A percentile compares a stretch with the other conserved stretches of the same genome.
These are phyloP conservation scores for Aspergillus thermomutatus DNA, from an alignment of 2,329 filamentous ascomycete species.

Conservation along the genomic window DNA sequence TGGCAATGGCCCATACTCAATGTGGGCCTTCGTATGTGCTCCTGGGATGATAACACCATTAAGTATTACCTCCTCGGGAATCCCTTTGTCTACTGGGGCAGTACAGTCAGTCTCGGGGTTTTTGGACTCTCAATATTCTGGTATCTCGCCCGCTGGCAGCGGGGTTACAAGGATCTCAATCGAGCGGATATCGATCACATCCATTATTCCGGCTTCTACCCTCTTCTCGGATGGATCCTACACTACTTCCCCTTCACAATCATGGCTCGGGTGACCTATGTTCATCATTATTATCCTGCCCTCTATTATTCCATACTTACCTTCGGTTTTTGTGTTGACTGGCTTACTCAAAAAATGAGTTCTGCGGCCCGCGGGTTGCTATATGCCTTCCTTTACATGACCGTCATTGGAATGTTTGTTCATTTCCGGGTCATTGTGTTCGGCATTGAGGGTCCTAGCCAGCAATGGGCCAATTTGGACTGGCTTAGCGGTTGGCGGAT, in stretches of 20 bases:
- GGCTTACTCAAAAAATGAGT: slow-evolving; percentile 67
- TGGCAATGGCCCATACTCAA: slow-evolving; percentile 98
- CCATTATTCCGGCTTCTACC: slow-evolving; percentile 89
- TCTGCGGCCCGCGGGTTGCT: slow-evolving; percentile 62
- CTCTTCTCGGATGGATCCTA: slow-evolving; percentile 87
- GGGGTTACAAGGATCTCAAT: slow-evolving; percentile 81
- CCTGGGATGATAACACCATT: slow-evolving; percentile 91
- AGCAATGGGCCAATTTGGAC: slow-evolving; percentile 85
- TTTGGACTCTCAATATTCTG: slow-evolving; percentile 71
- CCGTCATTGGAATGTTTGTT: slow-evolving; percentile 77
- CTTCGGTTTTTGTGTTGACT: slow-evolving; percentile 85
- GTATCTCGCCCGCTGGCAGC: slow-evolving; percentile 94
- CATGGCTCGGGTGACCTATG: slow-evolving; percentile 98
- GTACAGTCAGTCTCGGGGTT: slow-evolving; percentile 71
- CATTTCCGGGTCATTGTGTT: slow-evolving; percentile 93
- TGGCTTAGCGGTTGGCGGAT: slow-evolving; percentile 90
- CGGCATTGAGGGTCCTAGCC: slow-evolving; percentile 84
- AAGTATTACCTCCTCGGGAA: slow-evolving; percentile 99
- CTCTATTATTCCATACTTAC: slow-evolving; percentile 94
- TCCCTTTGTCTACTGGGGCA: slow-evolving; percentile 93
- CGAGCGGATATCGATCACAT: slow-evolving; percentile 84
- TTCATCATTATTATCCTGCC: slow-evolving; percentile 98
- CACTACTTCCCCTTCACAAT: slow-evolving; percentile 95
- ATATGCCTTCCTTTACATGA: slow-evolving; percentile 71
- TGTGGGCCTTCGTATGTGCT: slow-evolving; percentile 96